Percentiles rank a stretch among this genome's conserved stretches.
Evolutionary conservation across 306 rosid genomes (phyloP).

Genomic region (Myrica gale): DNA sequence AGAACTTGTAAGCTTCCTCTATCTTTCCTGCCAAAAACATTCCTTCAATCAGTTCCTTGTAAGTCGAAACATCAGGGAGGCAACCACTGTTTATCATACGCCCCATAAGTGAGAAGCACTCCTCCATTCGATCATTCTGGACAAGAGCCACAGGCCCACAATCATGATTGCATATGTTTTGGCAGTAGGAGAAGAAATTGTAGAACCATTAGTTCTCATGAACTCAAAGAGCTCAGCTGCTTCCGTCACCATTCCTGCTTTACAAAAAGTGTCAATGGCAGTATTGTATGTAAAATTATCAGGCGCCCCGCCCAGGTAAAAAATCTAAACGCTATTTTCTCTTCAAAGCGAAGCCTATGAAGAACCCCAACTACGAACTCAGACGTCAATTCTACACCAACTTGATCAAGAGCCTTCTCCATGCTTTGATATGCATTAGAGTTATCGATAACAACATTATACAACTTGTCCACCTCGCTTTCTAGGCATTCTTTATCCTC

Average conservation of each 20-base stretch:
- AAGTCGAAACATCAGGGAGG: slow-evolving; percentile 91
- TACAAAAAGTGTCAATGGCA: slow-evolving; percentile 78
- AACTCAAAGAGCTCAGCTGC: slow-evolving; percentile 80
- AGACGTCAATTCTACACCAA: slow-evolving; percentile 50
- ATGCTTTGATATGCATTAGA: slow-evolving; percentile 45
- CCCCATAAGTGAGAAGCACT: slow-evolving; percentile 57
- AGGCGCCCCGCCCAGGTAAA: slow-evolving; percentile 89
- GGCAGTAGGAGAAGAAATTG: slow-evolving; percentile 78
- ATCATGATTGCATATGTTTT: slow-evolving; percentile 72
- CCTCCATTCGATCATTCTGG: slow-evolving; percentile 67
- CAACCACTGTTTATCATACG: slow-evolving; percentile 80
- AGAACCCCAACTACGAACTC: slow-evolving; percentile 67
- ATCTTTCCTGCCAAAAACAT: slow-evolving; percentile 77
- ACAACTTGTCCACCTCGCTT: slow-evolving; percentile 44
- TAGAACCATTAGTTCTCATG: slow-evolving; percentile 79
- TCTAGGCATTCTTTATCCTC: slow-evolving; percentile 22
- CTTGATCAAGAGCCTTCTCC: slow-evolving; percentile 64
- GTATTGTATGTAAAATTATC: slow-evolving; percentile 84
- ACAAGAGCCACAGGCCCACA: slow-evolving; percentile 81
- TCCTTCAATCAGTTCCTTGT: slow-evolving; percentile 77
- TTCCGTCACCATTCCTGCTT: slow-evolving; percentile 65
- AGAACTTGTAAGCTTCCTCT: slow-evolving; percentile 70
- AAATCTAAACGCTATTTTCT: slow-evolving; percentile 78
- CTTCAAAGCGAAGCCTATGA: slow-evolving; percentile 69
- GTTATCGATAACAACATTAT: slow-evolving; percentile 46